Conservation (phyloP, 1,284 basidiomycete species). For the Neolentinus lepideus region DNA sequence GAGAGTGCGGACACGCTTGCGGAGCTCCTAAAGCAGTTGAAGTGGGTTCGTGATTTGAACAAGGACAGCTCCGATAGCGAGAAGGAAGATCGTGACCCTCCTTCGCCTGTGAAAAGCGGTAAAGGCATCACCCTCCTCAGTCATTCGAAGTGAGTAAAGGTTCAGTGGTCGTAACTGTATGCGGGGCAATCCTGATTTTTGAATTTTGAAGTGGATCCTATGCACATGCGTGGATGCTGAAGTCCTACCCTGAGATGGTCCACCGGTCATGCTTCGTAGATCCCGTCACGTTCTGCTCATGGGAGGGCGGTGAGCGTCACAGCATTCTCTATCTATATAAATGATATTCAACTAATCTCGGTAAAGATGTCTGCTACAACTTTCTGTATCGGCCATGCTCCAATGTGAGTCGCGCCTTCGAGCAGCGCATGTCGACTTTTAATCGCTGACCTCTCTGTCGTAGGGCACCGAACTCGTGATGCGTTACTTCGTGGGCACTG, state of each 20-base stretch:
- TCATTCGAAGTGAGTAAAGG: conserved; percentile 72
- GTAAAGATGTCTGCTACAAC: conserved; percentile 77
- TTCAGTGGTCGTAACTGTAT: background rate
- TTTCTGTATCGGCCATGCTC: conserved; percentile 69
- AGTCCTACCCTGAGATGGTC: conserved; percentile 64
- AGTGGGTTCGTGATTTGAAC: conserved; percentile 44
- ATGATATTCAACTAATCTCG: conserved; percentile 3
- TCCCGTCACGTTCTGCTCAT: conserved; percentile 83
- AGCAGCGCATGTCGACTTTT: background rate
- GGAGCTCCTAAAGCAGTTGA: conserved; percentile 51
- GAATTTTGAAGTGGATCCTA: conserved; percentile 43
- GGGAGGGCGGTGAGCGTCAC: conserved; percentile 69
- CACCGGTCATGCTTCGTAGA: conserved; percentile 82
- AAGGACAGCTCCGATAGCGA: conserved; percentile 11
- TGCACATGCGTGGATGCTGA: conserved; percentile 79
- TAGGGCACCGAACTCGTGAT: conserved; percentile 77
- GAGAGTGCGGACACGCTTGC: conserved; percentile 57
- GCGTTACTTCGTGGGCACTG: conserved; percentile 81
- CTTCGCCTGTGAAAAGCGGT: conserved; percentile 14
- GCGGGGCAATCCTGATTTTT: background rate
- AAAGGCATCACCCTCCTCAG: conserved; percentile 72
- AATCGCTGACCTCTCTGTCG: conserved; percentile 4
- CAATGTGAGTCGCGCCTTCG: conserved; percentile 35
- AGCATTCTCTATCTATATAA: background rate
- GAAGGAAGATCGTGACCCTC: conserved; percentile 54